Base-by-base conservation (phyloP, 805 yeast genomes). In the Starmera pachycereana region DNA sequence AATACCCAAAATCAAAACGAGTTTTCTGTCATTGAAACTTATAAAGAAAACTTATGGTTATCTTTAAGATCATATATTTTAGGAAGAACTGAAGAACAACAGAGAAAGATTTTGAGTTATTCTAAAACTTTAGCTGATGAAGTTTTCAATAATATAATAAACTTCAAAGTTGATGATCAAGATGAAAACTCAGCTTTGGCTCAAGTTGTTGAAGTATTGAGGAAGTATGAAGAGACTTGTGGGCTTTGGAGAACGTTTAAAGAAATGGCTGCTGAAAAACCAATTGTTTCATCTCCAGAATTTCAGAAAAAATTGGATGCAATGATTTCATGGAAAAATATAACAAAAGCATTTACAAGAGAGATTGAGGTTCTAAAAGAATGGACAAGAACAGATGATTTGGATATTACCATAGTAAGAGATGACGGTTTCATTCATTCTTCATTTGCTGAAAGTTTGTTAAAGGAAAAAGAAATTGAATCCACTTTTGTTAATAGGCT, bases 361-460 rank as follows among this genome's bases (percentile, higher is more conserved):
- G 88, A 81, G 51, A 64, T 79, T 2, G 62, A 68, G 12, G 70
- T 80, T 6, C 61, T 92, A 45, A 71, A 73, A 44, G 59, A 69
- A 34, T 88, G 96, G 96, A 85, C 88, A 5, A 95, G 95, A 4
- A 83, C 83, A 56, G 81, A 76, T 38, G 87, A 80, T 29, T 60
- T 83, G 25, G 92, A 87, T 52, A 75, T 87, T 8, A 64, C 72
- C 0, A 53, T 57, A 29, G 62, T 65, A 0, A 62, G 61, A 14
- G 52, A 43, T 30, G 60, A 57, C 31, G 58, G 60, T 13, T 65
- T 73, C 13, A 85, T 81, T 41, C 79, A 76, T 41, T 69, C 76
- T 39, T 75, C 90, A 0, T 75, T 89, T 51, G 95, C 92, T 2
- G 97, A 89, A 53, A 70, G 82, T 36, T 69, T 88, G 38, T 68